Conservation (phyloP, 305 asterid genomes). For the Fraxinus nigra region DNA sequence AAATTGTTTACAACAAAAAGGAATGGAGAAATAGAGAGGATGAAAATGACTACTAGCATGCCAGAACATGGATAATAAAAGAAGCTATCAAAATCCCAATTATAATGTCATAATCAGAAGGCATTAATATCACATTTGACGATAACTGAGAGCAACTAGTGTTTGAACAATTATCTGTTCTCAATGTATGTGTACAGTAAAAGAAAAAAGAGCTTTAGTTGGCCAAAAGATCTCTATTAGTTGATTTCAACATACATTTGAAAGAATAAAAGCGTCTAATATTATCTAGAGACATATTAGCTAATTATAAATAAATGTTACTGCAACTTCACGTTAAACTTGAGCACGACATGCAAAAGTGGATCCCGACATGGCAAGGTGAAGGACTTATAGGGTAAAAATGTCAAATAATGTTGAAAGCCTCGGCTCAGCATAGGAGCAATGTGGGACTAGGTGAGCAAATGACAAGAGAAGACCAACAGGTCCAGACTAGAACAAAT, state of each 20-base stretch:
- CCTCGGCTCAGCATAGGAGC: not conserved
- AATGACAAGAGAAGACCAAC: not conserved
- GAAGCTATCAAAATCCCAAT: not conserved
- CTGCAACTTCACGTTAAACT: not conserved
- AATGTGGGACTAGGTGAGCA: not conserved
- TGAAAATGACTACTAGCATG: not conserved
- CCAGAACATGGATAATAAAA: not conserved
- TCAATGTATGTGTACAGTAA: not conserved
- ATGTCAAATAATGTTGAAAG: not conserved
- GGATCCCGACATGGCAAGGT: not conserved
- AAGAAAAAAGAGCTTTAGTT: not conserved
- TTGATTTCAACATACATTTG: not conserved
- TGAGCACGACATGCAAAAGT: not conserved
- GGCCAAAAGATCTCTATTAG: not conserved
- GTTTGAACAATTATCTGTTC: no score
- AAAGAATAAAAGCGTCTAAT: not conserved
- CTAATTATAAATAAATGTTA: not conserved
- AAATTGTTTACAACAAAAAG: slow-evolving; percentile 5
- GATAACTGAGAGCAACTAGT: not conserved
- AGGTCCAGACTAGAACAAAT: not conserved
- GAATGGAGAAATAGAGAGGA: not conserved
- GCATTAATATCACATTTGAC: not conserved
- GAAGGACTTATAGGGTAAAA: not conserved
- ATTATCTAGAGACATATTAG: not conserved
- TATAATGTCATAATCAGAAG: not conserved